Evolutionary conservation across 2,329 filamentous ascomycete species (phyloP).

Genomic region (Seiridium unicorne): DNA sequence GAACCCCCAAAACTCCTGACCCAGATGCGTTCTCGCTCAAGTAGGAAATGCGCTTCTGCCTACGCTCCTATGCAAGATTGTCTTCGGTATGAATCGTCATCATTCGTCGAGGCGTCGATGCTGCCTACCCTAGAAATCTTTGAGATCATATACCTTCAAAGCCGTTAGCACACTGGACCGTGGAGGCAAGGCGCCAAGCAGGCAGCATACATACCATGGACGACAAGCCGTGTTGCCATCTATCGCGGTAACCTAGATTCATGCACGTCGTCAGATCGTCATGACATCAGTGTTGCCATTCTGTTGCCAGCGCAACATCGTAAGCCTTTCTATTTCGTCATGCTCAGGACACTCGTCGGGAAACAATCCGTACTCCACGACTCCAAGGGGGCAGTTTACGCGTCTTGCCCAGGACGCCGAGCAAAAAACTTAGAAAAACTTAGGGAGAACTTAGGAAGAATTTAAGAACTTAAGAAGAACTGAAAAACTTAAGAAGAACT

Average conservation of each 20-base stretch:
- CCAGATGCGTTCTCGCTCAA: slow-evolving; percentile 13
- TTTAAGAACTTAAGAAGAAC: too few species aligned
- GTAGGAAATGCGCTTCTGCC: slow-evolving; percentile 12
- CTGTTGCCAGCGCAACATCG: slow-evolving; percentile 12
- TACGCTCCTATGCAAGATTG: slow-evolving; percentile 13
- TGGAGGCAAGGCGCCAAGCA: not conserved
- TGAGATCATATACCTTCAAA: slow-evolving; percentile 20
- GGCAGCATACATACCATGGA: slow-evolving; percentile 15
- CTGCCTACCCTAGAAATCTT: slow-evolving; percentile 16
- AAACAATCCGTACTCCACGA: not conserved
- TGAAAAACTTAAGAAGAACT: too few species aligned
- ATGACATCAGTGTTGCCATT: slow-evolving; percentile 15
- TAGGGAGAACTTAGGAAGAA: too few species aligned
- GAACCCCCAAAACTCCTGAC: slow-evolving; percentile 11
- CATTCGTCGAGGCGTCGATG: slow-evolving; percentile 10
- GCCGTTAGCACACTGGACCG: not conserved
- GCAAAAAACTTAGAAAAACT: not conserved
- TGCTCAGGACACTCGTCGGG: slow-evolving; percentile 34
- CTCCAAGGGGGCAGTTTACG: not conserved
- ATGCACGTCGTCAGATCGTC: not conserved
- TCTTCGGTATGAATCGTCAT: slow-evolving; percentile 20
- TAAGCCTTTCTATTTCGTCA: slow-evolving; percentile 35
- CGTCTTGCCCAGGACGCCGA: not conserved
- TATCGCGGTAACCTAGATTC: not conserved
- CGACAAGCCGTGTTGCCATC: slow-evolving; percentile 13